These are phyloP conservation scores for Handroanthus guayacan DNA, from an alignment of 257 asterid genomes.

Conservation along the genomic window DNA sequence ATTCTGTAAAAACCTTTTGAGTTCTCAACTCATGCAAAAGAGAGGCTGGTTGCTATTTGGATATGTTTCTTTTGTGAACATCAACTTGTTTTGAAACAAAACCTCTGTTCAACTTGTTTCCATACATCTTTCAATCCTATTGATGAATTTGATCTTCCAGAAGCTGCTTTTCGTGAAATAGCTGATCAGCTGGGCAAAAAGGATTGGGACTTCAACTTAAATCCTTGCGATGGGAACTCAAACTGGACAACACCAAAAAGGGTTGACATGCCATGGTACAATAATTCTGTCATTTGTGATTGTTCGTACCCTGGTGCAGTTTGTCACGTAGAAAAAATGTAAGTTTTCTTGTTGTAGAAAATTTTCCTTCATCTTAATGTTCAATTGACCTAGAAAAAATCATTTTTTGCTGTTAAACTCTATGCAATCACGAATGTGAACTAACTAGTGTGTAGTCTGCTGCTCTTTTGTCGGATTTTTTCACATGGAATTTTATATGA, in stretches of 20 bases:
- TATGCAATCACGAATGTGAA: background rate
- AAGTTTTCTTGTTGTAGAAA: conserved; percentile 32
- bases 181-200: conserved; percentile 60
- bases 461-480: background rate
- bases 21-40: background rate
- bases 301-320: conserved; percentile 49
- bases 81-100: background rate
- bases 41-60: background rate
- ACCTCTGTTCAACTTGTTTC: background rate
- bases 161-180: conserved; percentile 55
- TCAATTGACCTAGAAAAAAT: background rate
- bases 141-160: conserved; percentile 41
- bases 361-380: background rate
- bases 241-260: conserved; percentile 51
- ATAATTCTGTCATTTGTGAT: conserved; percentile 52
- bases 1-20: background rate
- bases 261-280: conserved; percentile 34
- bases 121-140: background rate
- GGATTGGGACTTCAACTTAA: conserved; percentile 61
- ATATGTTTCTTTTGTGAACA: background rate
- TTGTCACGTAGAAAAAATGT: conserved; percentile 65
- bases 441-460: background rate
- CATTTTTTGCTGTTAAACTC: conserved; percentile 4
- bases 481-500: background rate
- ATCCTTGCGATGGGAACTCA: conserved; percentile 62